phyloP scores from a whole-genome alignment of 345 rosid species.

The Acer campestre region DNA sequence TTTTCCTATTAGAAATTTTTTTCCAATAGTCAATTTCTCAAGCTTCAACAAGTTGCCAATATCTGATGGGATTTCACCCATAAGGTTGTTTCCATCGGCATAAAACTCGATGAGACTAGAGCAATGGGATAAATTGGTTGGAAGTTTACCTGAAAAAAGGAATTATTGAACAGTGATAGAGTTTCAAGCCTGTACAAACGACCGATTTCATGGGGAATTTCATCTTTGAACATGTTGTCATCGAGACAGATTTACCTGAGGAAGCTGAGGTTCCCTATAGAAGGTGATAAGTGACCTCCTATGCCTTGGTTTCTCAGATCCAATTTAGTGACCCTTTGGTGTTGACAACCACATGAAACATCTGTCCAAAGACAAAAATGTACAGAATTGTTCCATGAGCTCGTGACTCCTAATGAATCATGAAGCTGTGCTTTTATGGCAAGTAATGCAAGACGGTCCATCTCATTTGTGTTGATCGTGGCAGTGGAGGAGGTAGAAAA shows the following conservation, averaged over 20 bases:
- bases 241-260: background rate
- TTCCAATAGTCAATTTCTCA: fast-evolving
- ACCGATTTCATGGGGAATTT: constrained; percentile 22
- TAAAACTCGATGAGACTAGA: background rate
- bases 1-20: constrained; percentile 14
- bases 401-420: no score
- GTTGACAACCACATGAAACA: no score
- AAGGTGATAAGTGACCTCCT: constrained; percentile 11
- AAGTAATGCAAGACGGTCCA: no score
- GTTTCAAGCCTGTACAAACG: background rate
- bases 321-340: background rate
- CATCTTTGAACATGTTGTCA: constrained; percentile 1
- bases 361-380: no score
- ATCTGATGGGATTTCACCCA: constrained; percentile 18
- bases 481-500: no score
- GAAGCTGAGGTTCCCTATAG: constrained; percentile 32
- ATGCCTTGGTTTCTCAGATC: no score
- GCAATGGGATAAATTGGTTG: constrained; percentile 23
- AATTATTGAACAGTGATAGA: background rate
- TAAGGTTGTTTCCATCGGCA: background rate
- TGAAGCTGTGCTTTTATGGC: no score
- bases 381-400: no score
- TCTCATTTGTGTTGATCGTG: no score
- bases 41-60: constrained; percentile 21
- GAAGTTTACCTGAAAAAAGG: constrained; percentile 9